Evolutionary conservation across 2,329 filamentous ascomycete genomes (phyloP).

Genomic region (Verticillium alfalfae): DNA sequence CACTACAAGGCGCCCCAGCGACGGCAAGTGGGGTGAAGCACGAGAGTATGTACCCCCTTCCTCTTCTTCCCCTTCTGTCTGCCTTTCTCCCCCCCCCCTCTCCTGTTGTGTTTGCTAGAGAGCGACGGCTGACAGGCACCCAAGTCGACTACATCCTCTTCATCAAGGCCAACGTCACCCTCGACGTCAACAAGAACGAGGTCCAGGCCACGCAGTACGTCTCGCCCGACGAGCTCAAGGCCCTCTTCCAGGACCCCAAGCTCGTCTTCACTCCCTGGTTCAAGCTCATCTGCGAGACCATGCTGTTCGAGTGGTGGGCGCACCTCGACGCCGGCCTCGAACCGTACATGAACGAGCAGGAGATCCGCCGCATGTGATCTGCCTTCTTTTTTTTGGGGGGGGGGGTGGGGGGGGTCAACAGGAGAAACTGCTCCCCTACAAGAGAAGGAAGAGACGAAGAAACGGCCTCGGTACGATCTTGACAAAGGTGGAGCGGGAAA

Average conservation of each 20-base stretch:
- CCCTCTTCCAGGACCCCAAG: conserved; percentile 74
- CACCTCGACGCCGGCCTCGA: conserved; percentile 76
- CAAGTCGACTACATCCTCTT: conserved; percentile 99
- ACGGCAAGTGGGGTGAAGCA: conserved; percentile 99
- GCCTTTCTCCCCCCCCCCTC: too few relatives aligned
- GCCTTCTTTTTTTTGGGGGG: too few relatives aligned
- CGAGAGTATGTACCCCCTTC: conserved; percentile 63
- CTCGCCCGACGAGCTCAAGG: conserved; percentile 72
- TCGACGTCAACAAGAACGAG: conserved; percentile 81
- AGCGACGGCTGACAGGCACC: conserved; percentile 9
- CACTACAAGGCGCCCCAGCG: conserved; percentile 97
- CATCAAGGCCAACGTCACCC: conserved; percentile 87
- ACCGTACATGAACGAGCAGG: conserved; percentile 77
- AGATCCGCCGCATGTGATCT: conserved; percentile 75
- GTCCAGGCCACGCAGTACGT: conserved; percentile 83
- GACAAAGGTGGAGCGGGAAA: neutral
- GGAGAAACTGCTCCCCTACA: neutral
- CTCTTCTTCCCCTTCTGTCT: neutral
- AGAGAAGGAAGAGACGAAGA: too few relatives aligned
- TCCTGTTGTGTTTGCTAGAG: too few relatives aligned
- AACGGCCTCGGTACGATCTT: neutral
- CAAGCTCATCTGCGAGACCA: conserved; percentile 95
- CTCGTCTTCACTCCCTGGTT: conserved; percentile 98
- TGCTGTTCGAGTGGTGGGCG: conserved; percentile 98
- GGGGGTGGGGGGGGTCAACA: too few relatives aligned